These are phyloP conservation scores for Lagenidium sp. DNA, from an alignment of 352 stramenopile species.

Conservation along the genomic window DNA sequence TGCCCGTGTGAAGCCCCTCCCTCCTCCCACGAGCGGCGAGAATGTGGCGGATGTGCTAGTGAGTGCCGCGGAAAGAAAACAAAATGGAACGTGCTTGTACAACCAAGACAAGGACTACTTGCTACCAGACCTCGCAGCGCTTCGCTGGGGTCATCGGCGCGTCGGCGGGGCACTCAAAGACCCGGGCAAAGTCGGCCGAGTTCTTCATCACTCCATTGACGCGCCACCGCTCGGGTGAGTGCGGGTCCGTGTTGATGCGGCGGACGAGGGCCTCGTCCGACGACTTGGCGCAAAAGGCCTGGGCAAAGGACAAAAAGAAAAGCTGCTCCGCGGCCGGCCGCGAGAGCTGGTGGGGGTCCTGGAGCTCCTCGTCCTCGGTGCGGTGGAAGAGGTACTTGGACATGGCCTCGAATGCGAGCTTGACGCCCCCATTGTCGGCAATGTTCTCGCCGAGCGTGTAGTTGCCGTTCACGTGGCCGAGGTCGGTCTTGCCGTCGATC, in stretches of 20 bases:
- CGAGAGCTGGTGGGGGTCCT: slow-evolving; percentile 4
- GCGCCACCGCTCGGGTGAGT: slow-evolving; percentile 62
- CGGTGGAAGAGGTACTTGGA: slow-evolving; percentile 22
- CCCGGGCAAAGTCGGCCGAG: slow-evolving; percentile 47
- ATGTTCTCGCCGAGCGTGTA: slow-evolving; percentile 80
- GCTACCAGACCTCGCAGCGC: slow-evolving; percentile 78
- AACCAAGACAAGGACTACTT: background rate
- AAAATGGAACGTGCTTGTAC: background rate
- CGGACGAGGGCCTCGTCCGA: slow-evolving; percentile 44
- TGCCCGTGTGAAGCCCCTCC: slow-evolving; percentile 14
- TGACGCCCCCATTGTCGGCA: slow-evolving; percentile 75
- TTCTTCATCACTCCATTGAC: slow-evolving; percentile 79
- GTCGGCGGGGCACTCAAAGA: slow-evolving; percentile 42
- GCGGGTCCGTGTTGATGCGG: slow-evolving; percentile 44
- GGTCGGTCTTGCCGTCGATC: slow-evolving; percentile 22
- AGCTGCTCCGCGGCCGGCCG: slow-evolving; percentile 33
- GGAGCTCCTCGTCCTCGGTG: slow-evolving; percentile 15
- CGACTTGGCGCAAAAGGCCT: slow-evolving; percentile 57
- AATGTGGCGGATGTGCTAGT: no score
- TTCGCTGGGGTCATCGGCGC: slow-evolving; percentile 58
- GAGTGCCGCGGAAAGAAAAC: background rate
- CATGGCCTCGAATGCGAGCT: slow-evolving; percentile 58
- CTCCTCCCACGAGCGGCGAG: no score
- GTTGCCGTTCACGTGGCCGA: slow-evolving; percentile 70
- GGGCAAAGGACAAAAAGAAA: slow-evolving; percentile 75